phyloP scores from a whole-genome alignment of 2,329 filamentous ascomycete genomes.

The Exophiala phaeomuriformis region DNA sequence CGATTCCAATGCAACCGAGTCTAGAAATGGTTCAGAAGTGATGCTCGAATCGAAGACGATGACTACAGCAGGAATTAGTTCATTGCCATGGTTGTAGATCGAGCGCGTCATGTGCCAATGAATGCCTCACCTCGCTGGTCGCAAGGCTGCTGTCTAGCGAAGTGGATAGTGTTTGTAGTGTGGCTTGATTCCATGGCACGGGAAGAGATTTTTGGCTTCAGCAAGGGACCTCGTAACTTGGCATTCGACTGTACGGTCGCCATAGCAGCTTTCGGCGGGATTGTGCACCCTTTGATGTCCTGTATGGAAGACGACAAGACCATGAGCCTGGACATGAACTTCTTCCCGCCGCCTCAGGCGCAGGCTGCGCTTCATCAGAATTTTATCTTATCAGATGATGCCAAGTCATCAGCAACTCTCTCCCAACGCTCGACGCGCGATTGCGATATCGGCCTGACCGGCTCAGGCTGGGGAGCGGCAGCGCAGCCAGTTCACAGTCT shows the following conservation, averaged over 20 bases:
- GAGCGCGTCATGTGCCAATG: background rate
- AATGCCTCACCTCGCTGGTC: constrained; percentile 21
- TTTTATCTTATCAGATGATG: constrained; percentile 23
- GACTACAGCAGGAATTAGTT: constrained; percentile 16
- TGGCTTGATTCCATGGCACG: constrained; percentile 7
- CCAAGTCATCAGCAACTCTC: background rate
- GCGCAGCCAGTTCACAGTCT: background rate
- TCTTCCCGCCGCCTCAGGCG: background rate
- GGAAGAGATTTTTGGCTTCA: constrained; percentile 10
- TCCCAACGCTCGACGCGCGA: background rate
- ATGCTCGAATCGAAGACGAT: constrained; percentile 33
- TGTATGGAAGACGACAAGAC: background rate
- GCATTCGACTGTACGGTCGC: constrained; percentile 6
- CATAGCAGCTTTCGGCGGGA: constrained; percentile 11
- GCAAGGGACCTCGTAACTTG: constrained; percentile 18
- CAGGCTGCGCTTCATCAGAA: background rate
- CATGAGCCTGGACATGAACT: background rate
- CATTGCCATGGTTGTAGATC: background rate
- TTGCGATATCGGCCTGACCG: constrained; percentile 21
- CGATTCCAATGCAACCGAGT: constrained; percentile 32
- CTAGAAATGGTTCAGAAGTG: constrained; percentile 36
- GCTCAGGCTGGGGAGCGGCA: constrained; percentile 9
- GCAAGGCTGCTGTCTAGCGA: constrained; percentile 15
- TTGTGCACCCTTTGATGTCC: background rate
- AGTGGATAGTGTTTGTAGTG: constrained; percentile 13